Evolutionary conservation across 768 basidiomycete species (phyloP), one percentile per base, ranked within the genome.

Genomic region (Glaciozyma antarctica): DNA sequence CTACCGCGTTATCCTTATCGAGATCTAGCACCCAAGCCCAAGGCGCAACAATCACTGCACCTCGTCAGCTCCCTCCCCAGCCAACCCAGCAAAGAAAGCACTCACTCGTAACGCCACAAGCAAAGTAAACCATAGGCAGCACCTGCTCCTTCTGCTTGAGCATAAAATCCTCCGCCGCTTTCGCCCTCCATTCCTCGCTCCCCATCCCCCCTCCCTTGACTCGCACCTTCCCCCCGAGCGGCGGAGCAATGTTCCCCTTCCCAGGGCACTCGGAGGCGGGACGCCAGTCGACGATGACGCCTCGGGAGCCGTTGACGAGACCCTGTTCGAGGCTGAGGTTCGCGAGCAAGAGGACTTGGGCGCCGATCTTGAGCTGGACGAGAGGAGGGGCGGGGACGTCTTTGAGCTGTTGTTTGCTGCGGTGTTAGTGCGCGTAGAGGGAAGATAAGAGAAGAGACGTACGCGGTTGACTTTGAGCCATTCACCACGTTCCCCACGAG

Each of bases 261-360:
- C 28, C 8, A 2, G 15, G 24, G 6, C 41, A 22, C 13, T 45
- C n/a, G 24, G 9, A 24, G 24, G 24, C 38, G 32, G 54, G 49
- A 26, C 67, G 43, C 69, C 69, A 70, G 61, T 65, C 69, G 44
- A 70, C 69, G 44, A 70, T 66, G 47, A 66, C 65, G 19, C 69
- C 69, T 10, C 69, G 60, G 6, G 61, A 62, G 2, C 69, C 69
- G 48, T 70, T 70, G 28, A 70, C 69, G 32, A 70, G 61, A 1
- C 69, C 69, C 6, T 17, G 44, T 34, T 66, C 61, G 58, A 66
- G 56, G 49, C 65, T 58, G 57, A 77, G 62, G 63, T 79, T 79
- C 65, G 78, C 78, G 65, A 78, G 76, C 53, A 78, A 71, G 74
- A 79, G 76, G 56, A 79, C 78, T 58, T 79, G 78, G 21, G 77